These are phyloP conservation scores for Kwoniella dejecticola DNA, from an alignment of 768 basidiomycete genomes.

Conservation along the genomic window DNA sequence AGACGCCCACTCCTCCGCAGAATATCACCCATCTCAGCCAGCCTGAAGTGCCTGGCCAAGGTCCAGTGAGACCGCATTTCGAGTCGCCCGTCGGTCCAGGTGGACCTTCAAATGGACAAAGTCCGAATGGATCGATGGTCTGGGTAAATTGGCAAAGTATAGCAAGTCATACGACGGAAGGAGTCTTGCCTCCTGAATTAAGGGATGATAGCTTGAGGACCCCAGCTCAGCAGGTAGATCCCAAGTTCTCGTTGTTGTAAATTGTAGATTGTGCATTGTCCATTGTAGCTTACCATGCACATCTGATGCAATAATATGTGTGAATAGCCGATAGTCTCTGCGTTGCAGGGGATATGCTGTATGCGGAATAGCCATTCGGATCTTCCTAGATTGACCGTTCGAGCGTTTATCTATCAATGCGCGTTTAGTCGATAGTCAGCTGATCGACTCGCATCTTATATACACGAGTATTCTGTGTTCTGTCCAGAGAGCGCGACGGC, in stretches of 20 bases:
- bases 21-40: constrained; percentile 1
- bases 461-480: no score
- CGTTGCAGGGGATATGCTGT: no score
- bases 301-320: no score
- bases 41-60: not conserved
- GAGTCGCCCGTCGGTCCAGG: constrained; percentile 2
- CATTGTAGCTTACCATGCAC: no score
- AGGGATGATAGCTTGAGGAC: constrained; percentile 1
- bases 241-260: not conserved
- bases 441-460: no score
- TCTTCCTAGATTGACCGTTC: no score
- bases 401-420: no score
- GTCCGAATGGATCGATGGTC: constrained; percentile 4
- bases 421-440: no score
- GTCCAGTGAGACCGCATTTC: constrained; percentile 1
- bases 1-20: not conserved
- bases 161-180: not conserved
- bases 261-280: not conserved
- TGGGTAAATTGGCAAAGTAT: constrained; percentile 4
- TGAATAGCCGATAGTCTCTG: no score
- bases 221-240: not conserved
- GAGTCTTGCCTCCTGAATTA: not conserved
- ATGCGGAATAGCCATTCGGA: no score
- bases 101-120: not conserved
- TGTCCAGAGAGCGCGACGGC: no score